Conservation (phyloP, 495 filamentous ascomycete genomes). For the Penicillium ochrochloron region DNA sequence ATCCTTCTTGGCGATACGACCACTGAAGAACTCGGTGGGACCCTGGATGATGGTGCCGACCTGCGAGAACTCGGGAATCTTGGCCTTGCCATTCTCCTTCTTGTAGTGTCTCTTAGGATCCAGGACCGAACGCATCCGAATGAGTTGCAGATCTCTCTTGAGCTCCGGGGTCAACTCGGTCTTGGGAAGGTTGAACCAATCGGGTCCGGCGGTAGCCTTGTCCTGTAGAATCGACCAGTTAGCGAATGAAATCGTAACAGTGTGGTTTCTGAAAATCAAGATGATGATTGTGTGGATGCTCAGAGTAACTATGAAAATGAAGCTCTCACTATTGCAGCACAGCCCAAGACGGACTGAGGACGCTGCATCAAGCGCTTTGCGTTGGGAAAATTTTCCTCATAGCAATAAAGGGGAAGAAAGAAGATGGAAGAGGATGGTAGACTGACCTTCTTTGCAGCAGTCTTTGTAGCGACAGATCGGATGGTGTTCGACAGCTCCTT, state of each 20-base stretch:
- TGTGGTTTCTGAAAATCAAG: conserved; percentile 11
- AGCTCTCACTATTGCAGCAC: conserved; percentile 75
- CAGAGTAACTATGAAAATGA: conserved; percentile 99
- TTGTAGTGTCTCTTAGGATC: conserved; percentile 93
- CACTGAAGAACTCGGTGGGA: conserved; percentile 82
- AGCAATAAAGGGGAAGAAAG: conserved; percentile 35
- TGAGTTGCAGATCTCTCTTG: conserved; percentile 82
- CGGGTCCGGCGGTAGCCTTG: conserved; percentile 62
- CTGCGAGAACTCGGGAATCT: conserved; percentile 79
- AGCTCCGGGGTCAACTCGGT: conserved; percentile 83
- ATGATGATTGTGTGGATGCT: conserved; percentile 47
- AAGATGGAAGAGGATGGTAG: conserved; percentile 16
- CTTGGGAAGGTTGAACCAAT: conserved; percentile 85
- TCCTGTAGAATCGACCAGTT: conserved; percentile 45
- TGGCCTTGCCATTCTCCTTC: conserved; percentile 70
- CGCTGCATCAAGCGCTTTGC: conserved; percentile 65
- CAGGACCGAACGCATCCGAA: conserved; percentile 86
- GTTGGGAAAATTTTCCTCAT: conserved; percentile 74
- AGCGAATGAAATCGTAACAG: conserved; percentile 28
- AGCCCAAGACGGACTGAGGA: conserved; percentile 74
- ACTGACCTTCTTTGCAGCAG: conserved; percentile 49
- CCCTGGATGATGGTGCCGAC: conserved; percentile 89
- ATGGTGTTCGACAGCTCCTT: conserved; percentile 47
- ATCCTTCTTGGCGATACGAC: conserved; percentile 81
- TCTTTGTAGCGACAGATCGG: conserved; percentile 47